Percentiles rank a stretch among this genome's conserved stretches.
Evolutionary conservation across 306 rosid genomes (phyloP).

Genomic region (Amphicarpaea edgeworthii): DNA sequence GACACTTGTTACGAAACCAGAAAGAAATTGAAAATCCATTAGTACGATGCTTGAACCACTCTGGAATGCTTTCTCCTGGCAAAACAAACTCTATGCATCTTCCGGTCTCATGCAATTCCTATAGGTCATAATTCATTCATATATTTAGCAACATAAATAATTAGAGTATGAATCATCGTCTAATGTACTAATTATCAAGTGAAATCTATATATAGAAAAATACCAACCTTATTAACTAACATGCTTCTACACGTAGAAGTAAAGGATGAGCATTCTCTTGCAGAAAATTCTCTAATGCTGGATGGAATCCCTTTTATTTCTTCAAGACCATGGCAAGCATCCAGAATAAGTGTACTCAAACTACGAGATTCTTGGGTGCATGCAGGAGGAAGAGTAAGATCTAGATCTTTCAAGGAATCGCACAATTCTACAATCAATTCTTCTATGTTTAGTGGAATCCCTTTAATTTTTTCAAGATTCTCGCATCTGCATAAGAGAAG

Average conservation of each 20-base stretch:
- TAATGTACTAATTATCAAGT: too few relatives aligned
- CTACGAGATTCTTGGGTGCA: too few relatives aligned
- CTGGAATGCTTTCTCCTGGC: neutral
- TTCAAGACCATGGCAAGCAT: too few relatives aligned
- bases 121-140: neutral
- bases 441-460: neutral
- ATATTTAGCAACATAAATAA: neutral
- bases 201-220: too few relatives aligned
- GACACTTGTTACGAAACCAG: neutral
- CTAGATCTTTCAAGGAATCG: neutral
- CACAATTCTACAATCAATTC: neutral
- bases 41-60: neutral
- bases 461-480: neutral
- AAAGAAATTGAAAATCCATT: neutral
- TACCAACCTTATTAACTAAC: too few relatives aligned
- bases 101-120: neutral
- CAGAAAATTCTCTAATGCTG: too few relatives aligned
- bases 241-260: too few relatives aligned
- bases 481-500: neutral
- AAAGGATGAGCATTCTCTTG: too few relatives aligned
- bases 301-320: too few relatives aligned
- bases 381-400: neutral
- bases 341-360: too few relatives aligned
- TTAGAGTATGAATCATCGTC: too few relatives aligned
- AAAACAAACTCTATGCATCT: neutral